Conservation (phyloP, 1,284 basidiomycete species). For the Peniophora sp. region DNA sequence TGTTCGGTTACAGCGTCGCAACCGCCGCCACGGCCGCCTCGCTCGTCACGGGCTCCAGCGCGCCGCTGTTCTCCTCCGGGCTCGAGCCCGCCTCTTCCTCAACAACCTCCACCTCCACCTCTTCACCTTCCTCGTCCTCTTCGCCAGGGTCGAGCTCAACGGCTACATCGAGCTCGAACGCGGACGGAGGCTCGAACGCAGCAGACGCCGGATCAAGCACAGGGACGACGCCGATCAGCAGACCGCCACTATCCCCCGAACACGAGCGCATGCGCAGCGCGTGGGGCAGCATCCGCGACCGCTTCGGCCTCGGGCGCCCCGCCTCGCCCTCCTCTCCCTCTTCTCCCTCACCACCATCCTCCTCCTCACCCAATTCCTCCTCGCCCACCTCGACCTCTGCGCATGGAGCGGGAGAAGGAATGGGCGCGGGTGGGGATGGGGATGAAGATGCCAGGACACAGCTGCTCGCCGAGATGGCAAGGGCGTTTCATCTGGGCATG, state of each 20-base stretch:
- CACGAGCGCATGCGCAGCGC: constrained; percentile 44
- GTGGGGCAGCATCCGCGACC: constrained; percentile 59
- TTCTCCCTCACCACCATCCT: constrained; percentile 4
- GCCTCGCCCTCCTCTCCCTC: background rate
- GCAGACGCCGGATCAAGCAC: constrained; percentile 16
- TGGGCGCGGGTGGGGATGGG: constrained; percentile 17
- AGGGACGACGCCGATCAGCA: constrained; percentile 5
- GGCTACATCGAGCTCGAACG: constrained; percentile 15
- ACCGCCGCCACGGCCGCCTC: constrained; percentile 77
- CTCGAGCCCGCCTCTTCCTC: constrained; percentile 21
- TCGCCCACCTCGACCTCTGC: background rate
- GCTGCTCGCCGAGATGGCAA: constrained; percentile 68
- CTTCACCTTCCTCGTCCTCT: constrained; percentile 16
- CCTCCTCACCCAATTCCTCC: constrained; percentile 6
- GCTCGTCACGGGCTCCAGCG: constrained; percentile 53
- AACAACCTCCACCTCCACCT: constrained; percentile 10
- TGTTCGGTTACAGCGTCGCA: constrained; percentile 45
- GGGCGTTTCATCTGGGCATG: constrained; percentile 65
- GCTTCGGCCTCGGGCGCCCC: constrained; percentile 38
- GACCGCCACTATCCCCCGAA: constrained; percentile 13
- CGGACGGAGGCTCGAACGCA: too few relatives aligned
- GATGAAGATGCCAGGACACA: constrained; percentile 46
- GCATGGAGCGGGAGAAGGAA: background rate
- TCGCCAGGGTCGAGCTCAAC: constrained; percentile 27
- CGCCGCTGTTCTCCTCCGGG: constrained; percentile 49